Percentiles rank a stretch among this genome's conserved stretches.
Conservation (phyloP, 2,329 filamentous ascomycete species). For the Huntiella moniliformis region DNA sequence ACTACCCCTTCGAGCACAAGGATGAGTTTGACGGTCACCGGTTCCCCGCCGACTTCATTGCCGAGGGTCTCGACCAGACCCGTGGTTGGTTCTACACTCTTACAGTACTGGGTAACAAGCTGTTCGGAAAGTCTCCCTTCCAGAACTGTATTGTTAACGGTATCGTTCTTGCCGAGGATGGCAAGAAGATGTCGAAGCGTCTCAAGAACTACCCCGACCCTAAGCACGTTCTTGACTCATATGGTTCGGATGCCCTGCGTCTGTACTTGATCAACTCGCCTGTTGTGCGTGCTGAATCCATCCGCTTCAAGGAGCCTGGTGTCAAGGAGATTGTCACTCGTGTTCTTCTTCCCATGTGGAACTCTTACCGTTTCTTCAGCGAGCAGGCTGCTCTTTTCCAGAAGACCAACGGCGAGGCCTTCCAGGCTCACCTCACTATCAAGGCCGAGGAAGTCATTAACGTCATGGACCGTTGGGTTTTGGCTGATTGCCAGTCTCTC, state of each 20-base stretch:
- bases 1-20: conserved; percentile 16
- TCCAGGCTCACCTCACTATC: conserved; percentile 12
- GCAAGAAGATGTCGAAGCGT: conserved; percentile 18
- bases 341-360: conserved; percentile 16
- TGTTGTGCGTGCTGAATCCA: conserved; percentile 15
- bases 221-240: conserved; percentile 13
- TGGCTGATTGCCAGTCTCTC: conserved; percentile 80
- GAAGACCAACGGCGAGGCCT: conserved; percentile 14
- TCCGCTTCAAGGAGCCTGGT: conserved; percentile 16
- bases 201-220: conserved; percentile 17
- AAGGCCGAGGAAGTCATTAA: conserved; percentile 13
- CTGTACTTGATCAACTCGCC: conserved; percentile 17
- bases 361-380: conserved; percentile 16
- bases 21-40: conserved; percentile 13
- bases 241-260: conserved; percentile 16
- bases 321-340: conserved; percentile 15
- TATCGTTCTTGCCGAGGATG: conserved; percentile 16
- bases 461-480: conserved; percentile 90
- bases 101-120: conserved; percentile 15
- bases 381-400: conserved; percentile 15
- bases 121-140: conserved; percentile 16
- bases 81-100: conserved; percentile 18
- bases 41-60: conserved; percentile 17
- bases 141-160: conserved; percentile 17
- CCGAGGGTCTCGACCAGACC: conserved; percentile 16